A percentile compares a stretch with the other conserved stretches of the same genome.
Evolutionary conservation across 768 basidiomycete species (phyloP).

Genomic region (Boletus speciosus): DNA sequence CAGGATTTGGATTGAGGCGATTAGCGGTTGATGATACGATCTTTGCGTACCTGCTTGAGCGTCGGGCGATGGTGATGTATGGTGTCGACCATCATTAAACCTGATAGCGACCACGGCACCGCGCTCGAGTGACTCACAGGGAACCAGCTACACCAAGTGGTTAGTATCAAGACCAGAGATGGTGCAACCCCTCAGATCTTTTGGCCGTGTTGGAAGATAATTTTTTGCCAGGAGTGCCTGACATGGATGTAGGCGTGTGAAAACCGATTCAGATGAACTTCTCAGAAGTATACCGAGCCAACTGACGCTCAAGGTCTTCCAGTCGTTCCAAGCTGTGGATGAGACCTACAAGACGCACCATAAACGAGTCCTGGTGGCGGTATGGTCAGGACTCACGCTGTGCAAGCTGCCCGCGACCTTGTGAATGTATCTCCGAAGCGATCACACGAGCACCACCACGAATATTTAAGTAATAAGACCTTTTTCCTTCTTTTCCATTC

Average conservation of each 20-base stretch:
- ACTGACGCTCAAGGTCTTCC: background rate
- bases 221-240: background rate
- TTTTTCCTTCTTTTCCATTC: background rate
- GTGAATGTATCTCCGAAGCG: background rate
- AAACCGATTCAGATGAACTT: background rate
- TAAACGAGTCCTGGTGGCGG: background rate
- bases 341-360: background rate
- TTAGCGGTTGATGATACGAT: background rate
- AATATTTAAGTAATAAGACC: constrained; percentile 13
- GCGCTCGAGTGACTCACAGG: background rate
- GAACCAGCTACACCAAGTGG: background rate
- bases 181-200: background rate
- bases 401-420: background rate
- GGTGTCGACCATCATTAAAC: constrained; percentile 34
- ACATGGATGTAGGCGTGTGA: background rate
- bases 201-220: background rate
- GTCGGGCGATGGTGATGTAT: constrained; percentile 71
- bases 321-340: background rate
- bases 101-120: background rate
- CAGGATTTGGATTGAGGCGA: background rate
- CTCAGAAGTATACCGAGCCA: background rate
- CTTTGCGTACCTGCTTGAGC: constrained; percentile 68
- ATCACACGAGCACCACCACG: constrained; percentile 3
- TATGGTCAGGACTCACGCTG: background rate
- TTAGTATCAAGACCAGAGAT: background rate